These are phyloP conservation scores for Cyberlindnera samutprakarnensis DNA, from an alignment of 805 yeast genomes.

Conservation along the genomic window DNA sequence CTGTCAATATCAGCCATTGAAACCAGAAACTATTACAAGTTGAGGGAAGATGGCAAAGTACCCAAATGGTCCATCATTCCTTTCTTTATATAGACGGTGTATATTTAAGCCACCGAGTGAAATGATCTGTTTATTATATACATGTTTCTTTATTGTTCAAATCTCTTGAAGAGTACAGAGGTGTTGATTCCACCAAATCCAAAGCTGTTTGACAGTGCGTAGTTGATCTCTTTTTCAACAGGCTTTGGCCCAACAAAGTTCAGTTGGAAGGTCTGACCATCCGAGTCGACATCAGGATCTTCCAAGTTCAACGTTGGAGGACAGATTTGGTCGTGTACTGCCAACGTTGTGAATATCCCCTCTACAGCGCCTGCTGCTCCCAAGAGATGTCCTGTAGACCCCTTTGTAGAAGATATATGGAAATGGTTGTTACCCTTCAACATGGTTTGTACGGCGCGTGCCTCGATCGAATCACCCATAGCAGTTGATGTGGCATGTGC, in stretches of 20 bases:
- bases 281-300: conserved; percentile 43
- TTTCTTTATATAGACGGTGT: conserved; percentile 24
- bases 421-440: conserved; percentile 33
- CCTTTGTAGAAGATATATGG: conserved; percentile 76
- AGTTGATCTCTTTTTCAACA: conserved; percentile 32
- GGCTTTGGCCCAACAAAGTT: conserved; percentile 51
- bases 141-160: not conserved
- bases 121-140: not conserved
- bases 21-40: conserved; percentile 39
- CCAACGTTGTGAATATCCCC: conserved; percentile 67
- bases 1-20: conserved; percentile 50
- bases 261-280: conserved; percentile 34
- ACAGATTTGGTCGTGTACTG: conserved; percentile 45
- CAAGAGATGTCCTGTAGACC: conserved; percentile 86
- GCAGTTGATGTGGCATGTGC: conserved; percentile 96
- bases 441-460: conserved; percentile 56
- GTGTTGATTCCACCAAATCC: conserved; percentile 98
- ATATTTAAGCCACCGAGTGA: too few species aligned
- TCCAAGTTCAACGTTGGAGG: conserved; percentile 82
- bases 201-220: conserved; percentile 82
- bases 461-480: conserved; percentile 86
- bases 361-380: conserved; percentile 98
- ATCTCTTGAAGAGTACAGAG: conserved; percentile 48
- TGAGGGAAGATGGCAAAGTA: conserved; percentile 14
- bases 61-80: conserved; percentile 33